Evolutionary conservation across 345 rosid genomes (phyloP).

Genomic region (Laguncularia racemosa): DNA sequence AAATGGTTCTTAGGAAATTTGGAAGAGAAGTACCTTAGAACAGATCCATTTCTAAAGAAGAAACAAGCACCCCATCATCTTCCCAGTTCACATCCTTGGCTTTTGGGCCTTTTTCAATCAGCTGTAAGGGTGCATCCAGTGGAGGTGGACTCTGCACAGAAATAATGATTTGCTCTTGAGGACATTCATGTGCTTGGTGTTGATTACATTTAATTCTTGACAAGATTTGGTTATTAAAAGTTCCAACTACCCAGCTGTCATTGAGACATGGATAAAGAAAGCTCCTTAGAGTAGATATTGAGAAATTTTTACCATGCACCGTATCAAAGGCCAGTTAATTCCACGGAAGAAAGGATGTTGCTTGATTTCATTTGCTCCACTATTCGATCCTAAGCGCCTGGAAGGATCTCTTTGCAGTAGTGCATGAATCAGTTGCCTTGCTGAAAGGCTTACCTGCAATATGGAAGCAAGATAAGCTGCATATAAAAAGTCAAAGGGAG

Average conservation of each 20-base stretch:
- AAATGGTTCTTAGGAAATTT: not conserved
- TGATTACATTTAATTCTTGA: not conserved
- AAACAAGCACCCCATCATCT: constrained; percentile 69
- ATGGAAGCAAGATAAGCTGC: constrained; percentile 8
- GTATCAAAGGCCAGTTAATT: constrained; percentile 88
- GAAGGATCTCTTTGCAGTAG: constrained; percentile 68
- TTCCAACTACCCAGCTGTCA: too few species aligned
- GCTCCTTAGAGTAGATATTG: not conserved
- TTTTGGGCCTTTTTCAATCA: constrained; percentile 46
- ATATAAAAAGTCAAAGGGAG: not conserved
- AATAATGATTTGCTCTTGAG: not conserved
- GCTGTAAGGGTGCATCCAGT: constrained; percentile 47
- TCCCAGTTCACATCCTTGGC: constrained; percentile 71
- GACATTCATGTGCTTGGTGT: not conserved
- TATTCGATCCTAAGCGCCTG: constrained; percentile 63
- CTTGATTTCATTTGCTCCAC: constrained; percentile 84
- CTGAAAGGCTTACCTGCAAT: constrained; percentile 80
- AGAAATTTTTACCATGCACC: constrained; percentile 57
- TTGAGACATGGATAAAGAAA: too few species aligned
- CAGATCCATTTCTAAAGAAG: constrained; percentile 48
- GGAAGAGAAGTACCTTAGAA: constrained; percentile 32
- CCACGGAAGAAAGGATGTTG: constrained; percentile 86
- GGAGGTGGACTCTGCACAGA: constrained; percentile 68
- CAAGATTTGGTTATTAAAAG: not conserved
- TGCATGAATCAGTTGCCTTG: constrained; percentile 68